phyloP scores from a whole-genome alignment of 345 rosid species.

The Isatis tinctoria region DNA sequence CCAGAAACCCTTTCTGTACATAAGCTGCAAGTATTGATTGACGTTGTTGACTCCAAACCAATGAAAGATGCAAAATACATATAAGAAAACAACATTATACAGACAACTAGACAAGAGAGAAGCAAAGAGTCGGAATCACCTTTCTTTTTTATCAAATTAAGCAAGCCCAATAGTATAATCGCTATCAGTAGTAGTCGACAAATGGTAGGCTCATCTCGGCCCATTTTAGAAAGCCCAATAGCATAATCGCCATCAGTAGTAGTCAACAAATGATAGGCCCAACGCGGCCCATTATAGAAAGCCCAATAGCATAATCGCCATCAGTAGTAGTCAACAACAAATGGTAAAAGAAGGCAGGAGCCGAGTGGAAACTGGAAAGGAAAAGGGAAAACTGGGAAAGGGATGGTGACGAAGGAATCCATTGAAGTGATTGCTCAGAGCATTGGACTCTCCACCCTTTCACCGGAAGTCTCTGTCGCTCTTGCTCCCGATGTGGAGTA shows the following conservation, averaged over 20 bases:
- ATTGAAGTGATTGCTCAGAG: constrained; percentile 86
- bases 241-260: no score
- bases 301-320: no score
- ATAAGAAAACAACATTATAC: background rate
- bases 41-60: background rate
- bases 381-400: no score
- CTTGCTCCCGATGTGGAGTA: constrained; percentile 84
- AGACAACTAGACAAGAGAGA: background rate
- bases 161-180: background rate
- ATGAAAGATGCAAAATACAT: background rate
- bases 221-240: no score
- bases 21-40: background rate
- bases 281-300: background rate
- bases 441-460: constrained; percentile 64
- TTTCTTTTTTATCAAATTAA: background rate
- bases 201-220: no score
- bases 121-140: background rate
- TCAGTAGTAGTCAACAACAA: no score
- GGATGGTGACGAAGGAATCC: constrained; percentile 62
- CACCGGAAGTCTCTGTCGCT: constrained; percentile 61
- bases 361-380: no score
- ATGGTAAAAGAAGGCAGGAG: background rate
- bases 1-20: constrained; percentile 3
- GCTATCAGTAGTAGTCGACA: no score
- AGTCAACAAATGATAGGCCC: background rate